Conservation (phyloP, 2,329 filamentous ascomycete species). For the Talaromyces piceae region DNA sequence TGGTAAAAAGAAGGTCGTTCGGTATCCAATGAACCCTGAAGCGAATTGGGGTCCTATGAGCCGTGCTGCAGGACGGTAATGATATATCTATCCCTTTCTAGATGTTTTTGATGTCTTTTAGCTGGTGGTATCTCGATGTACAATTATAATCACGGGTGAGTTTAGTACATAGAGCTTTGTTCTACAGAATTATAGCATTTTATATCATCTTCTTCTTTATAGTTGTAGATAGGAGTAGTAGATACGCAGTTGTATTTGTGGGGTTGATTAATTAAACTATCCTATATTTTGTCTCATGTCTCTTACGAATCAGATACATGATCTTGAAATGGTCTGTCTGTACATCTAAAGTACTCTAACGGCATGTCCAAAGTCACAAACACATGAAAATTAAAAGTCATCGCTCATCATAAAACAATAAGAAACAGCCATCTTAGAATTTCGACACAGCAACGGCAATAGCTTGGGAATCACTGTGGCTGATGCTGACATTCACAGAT, state of each 20-base stretch:
- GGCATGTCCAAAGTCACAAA: constrained; percentile 4
- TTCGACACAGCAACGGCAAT: constrained; percentile 87
- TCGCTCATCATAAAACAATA: constrained; percentile 10
- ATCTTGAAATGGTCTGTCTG: not conserved
- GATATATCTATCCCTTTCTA: not conserved
- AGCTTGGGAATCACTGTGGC: constrained; percentile 88
- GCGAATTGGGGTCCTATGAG: constrained; percentile 90
- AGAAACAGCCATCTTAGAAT: constrained; percentile 35
- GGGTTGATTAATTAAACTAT: not conserved
- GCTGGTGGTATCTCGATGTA: not conserved
- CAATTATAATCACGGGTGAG: not conserved
- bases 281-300: not conserved
- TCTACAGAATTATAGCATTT: too few species aligned
- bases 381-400: constrained; percentile 7
- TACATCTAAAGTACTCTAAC: constrained; percentile 19
- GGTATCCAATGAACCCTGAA: constrained; percentile 84
- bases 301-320: not conserved
- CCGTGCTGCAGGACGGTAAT: constrained; percentile 24
- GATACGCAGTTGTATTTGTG: not conserved
- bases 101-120: not conserved
- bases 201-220: not conserved
- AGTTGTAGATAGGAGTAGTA: not conserved
- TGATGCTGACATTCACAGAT: constrained; percentile 86
- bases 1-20: constrained; percentile 61
- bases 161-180: not conserved